Evolutionary conservation across 768 basidiomycete species (phyloP).

Genomic region (Boletus eberwhitei): DNA sequence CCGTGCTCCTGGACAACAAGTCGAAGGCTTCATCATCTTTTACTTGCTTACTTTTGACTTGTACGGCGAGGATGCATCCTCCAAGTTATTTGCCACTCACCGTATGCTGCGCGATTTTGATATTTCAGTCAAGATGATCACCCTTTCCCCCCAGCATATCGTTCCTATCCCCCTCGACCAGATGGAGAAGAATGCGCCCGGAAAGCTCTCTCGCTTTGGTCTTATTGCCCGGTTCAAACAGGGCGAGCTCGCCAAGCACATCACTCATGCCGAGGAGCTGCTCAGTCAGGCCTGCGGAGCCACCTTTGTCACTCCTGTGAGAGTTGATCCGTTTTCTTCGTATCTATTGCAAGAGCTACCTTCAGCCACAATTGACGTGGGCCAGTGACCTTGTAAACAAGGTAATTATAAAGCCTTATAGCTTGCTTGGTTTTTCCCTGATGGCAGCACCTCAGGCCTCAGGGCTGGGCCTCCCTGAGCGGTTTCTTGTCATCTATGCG

Average conservation of each 20-base stretch:
- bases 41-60: constrained; percentile 31
- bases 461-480: constrained; percentile 8
- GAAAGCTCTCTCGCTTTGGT: constrained; percentile 38
- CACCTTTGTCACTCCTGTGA: constrained; percentile 17
- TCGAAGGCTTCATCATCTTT: constrained; percentile 43
- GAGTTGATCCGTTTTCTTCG: no score
- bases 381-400: no score
- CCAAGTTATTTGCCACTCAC: constrained; percentile 22
- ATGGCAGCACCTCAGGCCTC: no score
- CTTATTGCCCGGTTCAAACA: constrained; percentile 32
- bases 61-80: constrained; percentile 16
- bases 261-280: constrained; percentile 21
- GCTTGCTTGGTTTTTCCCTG: no score
- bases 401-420: no score
- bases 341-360: no score
- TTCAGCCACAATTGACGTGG: no score
- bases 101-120: constrained; percentile 29
- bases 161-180: constrained; percentile 36
- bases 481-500: constrained; percentile 8
- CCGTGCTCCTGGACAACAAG: constrained; percentile 36
- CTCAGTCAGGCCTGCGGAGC: constrained; percentile 15
- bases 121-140: constrained; percentile 28
- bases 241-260: constrained; percentile 29
- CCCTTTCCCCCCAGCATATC: constrained; percentile 35
- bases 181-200: constrained; percentile 41